These are phyloP conservation scores for Neonectria punicea DNA, from an alignment of 2,329 filamentous ascomycete genomes.

Conservation along the genomic window DNA sequence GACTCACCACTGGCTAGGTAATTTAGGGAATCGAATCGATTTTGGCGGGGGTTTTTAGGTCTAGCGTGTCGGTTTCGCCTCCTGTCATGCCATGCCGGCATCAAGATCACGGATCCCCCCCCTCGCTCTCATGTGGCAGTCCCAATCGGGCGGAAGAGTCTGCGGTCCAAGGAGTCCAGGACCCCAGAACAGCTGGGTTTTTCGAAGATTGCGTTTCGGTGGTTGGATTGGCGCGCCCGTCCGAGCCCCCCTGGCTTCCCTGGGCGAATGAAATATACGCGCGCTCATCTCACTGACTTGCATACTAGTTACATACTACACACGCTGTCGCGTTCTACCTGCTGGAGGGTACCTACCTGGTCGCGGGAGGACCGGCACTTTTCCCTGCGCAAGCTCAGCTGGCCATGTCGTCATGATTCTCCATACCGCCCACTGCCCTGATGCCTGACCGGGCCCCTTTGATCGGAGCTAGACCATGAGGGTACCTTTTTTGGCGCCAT, in stretches of 20 bases:
- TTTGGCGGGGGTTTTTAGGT: not conserved
- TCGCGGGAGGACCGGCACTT: slow-evolving; percentile 15
- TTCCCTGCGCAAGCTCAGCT: slow-evolving; percentile 4
- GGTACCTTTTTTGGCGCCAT: not conserved
- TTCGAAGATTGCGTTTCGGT: not conserved
- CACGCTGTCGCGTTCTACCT: too few relatives aligned
- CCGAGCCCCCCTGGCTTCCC: not conserved
- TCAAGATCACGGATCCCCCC: not conserved
- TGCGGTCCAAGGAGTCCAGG: not conserved
- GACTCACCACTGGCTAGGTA: not conserved
- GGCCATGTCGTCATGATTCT: slow-evolving; percentile 16
- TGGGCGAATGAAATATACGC: not conserved
- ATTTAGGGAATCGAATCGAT: not conserved
- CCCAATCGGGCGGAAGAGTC: not conserved
- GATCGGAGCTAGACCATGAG: not conserved
- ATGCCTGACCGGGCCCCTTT: slow-evolving; percentile 9
- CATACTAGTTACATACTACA: too few relatives aligned
- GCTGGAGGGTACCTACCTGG: not conserved
- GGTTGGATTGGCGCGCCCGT: not conserved
- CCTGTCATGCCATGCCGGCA: not conserved
- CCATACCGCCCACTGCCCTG: not conserved
- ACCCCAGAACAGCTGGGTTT: not conserved
- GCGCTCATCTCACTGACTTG: not conserved
- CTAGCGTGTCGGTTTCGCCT: not conserved
- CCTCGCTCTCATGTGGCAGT: not conserved